phyloP scores from a whole-genome alignment of 2,329 filamentous ascomycete species.

The Xylaria multiplex region DNA sequence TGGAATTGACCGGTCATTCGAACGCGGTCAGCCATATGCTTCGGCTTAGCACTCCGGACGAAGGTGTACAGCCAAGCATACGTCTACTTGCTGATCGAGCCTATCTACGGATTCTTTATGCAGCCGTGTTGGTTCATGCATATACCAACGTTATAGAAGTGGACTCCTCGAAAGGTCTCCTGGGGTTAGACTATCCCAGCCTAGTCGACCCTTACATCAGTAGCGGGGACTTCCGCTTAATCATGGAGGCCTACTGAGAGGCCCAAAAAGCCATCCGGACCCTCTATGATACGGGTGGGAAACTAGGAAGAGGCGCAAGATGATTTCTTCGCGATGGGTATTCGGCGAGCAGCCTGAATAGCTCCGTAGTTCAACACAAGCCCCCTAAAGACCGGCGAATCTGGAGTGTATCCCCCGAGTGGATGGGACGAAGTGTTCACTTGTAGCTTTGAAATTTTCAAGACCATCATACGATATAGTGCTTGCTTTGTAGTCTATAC shows the following conservation, averaged over 20 bases:
- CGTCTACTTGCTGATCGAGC: neutral
- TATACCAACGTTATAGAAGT: neutral
- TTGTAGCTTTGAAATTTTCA: no score
- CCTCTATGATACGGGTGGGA: constrained; percentile 3
- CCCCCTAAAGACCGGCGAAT: no score
- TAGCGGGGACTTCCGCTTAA: neutral
- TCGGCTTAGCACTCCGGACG: neutral
- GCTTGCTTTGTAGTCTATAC: no score
- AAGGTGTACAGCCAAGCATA: neutral
- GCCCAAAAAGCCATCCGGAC: neutral
- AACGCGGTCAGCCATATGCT: constrained; percentile 14
- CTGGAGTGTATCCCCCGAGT: no score
- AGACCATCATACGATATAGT: no score
- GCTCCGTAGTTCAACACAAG: no score
- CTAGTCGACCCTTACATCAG: neutral
- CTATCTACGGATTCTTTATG: neutral
- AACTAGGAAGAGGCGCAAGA: neutral
- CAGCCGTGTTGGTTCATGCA: neutral
- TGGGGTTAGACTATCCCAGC: neutral
- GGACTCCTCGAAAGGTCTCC: neutral
- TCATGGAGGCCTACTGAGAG: neutral
- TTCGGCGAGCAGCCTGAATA: no score
- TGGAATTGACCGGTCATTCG: neutral
- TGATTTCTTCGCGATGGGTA: no score
- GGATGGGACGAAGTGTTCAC: no score